These are phyloP conservation scores for Klebsormidium nitens DNA, from an alignment of 139 green algal species.

Conservation along the genomic window DNA sequence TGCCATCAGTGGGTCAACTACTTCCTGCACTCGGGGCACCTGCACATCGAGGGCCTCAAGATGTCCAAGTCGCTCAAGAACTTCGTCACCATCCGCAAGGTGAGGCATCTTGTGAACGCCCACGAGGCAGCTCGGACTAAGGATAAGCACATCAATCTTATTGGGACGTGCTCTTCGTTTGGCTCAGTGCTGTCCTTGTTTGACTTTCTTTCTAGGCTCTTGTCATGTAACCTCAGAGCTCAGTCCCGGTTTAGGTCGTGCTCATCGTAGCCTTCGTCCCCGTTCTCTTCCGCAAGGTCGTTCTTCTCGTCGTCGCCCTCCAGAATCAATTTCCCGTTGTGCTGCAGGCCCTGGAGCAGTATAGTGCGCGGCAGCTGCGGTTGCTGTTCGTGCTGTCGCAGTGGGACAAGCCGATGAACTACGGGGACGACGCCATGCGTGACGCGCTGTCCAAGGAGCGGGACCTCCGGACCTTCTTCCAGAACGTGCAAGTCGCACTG, in stretches of 20 bases:
- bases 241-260: too few species aligned
- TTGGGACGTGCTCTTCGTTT: too few species aligned
- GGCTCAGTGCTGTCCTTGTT: too few species aligned
- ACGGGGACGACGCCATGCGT: constrained; percentile 39
- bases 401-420: constrained; percentile 71
- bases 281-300: background rate
- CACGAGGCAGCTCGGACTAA: background rate
- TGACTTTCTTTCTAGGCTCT: too few species aligned
- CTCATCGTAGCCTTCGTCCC: too few species aligned
- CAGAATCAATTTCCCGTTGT: background rate
- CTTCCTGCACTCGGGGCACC: constrained; percentile 92
- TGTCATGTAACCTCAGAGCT: too few species aligned
- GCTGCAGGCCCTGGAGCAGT: constrained; percentile 57
- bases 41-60: constrained; percentile 95
- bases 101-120: background rate
- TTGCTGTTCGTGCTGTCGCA: constrained; percentile 87
- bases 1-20: constrained; percentile 88
- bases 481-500: constrained; percentile 75
- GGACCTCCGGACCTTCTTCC: constrained; percentile 87
- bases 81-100: constrained; percentile 89
- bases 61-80: constrained; percentile 99
- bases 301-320: background rate
- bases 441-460: constrained; percentile 70
- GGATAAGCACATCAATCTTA: background rate
- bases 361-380: constrained; percentile 79